phyloP scores from a whole-genome alignment of 164 flowering plant genomes.

The Protea cynaroides region DNA sequence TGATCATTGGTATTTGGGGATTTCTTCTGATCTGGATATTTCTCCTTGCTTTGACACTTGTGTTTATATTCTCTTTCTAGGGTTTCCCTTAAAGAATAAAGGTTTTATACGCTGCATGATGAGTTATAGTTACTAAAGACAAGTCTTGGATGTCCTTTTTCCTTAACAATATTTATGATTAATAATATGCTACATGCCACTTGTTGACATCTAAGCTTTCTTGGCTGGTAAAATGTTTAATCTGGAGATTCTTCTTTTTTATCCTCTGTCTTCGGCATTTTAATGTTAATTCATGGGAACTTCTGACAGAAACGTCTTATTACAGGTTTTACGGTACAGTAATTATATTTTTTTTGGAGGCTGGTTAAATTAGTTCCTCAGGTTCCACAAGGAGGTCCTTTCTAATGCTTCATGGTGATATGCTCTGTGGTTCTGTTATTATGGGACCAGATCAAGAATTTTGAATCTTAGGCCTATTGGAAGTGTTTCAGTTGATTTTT shows the following conservation, averaged over 20 bases:
- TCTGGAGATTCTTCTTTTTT: background rate
- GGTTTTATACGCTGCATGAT: background rate
- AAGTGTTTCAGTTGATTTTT: background rate
- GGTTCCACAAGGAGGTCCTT: background rate
- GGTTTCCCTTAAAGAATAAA: too few species aligned
- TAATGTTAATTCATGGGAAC: background rate
- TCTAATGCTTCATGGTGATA: conserved; percentile 1
- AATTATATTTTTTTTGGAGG: background rate
- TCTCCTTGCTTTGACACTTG: too few species aligned
- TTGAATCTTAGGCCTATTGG: conserved; percentile 5
- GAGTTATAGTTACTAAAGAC: background rate
- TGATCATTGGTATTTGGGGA: too few species aligned
- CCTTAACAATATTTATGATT: background rate
- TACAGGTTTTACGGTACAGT: conserved; percentile 4
- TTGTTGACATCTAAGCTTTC: background rate
- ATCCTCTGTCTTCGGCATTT: background rate
- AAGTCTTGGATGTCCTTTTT: background rate
- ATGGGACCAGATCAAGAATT: background rate
- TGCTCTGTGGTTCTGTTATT: background rate
- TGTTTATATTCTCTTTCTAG: too few species aligned
- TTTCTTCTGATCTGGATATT: too few species aligned
- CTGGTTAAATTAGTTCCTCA: conserved; percentile 5
- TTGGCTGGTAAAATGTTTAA: background rate
- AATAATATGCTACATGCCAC: background rate
- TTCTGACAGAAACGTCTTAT: conserved; percentile 1